Evolutionary conservation across 768 basidiomycete genomes (phyloP).

Genomic region (Daedalea quercina): DNA sequence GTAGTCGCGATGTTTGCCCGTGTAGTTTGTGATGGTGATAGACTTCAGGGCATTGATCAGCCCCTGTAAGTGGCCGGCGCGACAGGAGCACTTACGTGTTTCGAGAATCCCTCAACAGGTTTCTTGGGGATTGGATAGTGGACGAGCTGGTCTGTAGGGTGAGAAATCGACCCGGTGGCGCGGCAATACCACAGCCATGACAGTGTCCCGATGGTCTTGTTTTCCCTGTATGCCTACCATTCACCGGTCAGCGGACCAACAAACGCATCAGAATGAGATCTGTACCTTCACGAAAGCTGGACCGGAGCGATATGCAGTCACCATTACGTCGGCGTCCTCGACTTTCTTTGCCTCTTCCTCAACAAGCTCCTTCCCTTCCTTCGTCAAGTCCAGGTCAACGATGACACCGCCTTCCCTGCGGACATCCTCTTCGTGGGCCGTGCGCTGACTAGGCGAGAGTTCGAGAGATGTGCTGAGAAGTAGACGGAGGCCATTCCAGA

Average conservation of each 20-base stretch:
- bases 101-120: constrained; percentile 50
- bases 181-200: constrained; percentile 82
- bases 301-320: constrained; percentile 66
- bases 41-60: constrained; percentile 33
- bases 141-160: constrained; percentile 68
- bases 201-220: constrained; percentile 69
- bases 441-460: constrained; percentile 39
- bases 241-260: not conserved
- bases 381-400: constrained; percentile 21
- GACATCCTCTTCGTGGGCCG: constrained; percentile 56
- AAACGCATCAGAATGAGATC: not conserved
- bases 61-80: not conserved
- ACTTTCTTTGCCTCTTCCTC: constrained; percentile 36
- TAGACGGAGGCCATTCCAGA: constrained; percentile 58
- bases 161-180: constrained; percentile 47
- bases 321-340: constrained; percentile 59
- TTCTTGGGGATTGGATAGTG: constrained; percentile 77
- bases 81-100: constrained; percentile 43
- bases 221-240: constrained; percentile 48
- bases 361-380: constrained; percentile 18
- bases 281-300: constrained; percentile 62
- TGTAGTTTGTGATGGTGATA: constrained; percentile 86
- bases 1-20: constrained; percentile 81
- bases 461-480: constrained; percentile 57
- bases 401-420: constrained; percentile 50